Percentiles rank a stretch among this genome's conserved stretches.
Evolutionary conservation across 768 basidiomycete genomes (phyloP).

Genomic region (Cytidiella melzeri): DNA sequence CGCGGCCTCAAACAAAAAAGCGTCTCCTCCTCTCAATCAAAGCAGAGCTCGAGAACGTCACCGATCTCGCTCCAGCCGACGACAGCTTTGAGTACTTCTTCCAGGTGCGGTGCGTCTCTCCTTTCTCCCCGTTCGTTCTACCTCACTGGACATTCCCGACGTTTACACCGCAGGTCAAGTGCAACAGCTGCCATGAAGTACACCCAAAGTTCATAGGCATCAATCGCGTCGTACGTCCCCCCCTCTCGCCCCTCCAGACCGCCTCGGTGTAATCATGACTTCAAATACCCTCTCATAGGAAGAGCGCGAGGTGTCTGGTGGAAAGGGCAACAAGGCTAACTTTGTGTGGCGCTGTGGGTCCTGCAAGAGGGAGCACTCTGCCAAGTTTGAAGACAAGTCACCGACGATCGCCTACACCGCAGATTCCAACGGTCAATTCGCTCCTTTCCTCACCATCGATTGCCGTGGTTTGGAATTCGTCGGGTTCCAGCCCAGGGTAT

Average conservation of each 20-base stretch:
- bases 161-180: constrained; percentile 51
- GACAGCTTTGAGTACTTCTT: constrained; percentile 79
- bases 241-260: background rate
- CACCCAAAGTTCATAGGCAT: constrained; percentile 69
- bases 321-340: constrained; percentile 65
- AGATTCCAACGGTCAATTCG: constrained; percentile 55
- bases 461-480: constrained; percentile 84
- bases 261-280: background rate
- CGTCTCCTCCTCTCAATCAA: constrained; percentile 61
- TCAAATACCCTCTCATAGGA: constrained; percentile 40
- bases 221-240: constrained; percentile 52
- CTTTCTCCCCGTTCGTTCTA: too few relatives aligned
- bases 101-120: constrained; percentile 54
- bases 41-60: constrained; percentile 78
- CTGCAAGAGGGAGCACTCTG: constrained; percentile 78
- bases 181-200: constrained; percentile 70
- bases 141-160: background rate
- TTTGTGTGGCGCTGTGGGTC: constrained; percentile 77
- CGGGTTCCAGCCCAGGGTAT: constrained; percentile 67
- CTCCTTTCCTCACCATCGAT: constrained; percentile 66
- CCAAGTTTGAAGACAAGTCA: constrained; percentile 60
- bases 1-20: constrained; percentile 28
- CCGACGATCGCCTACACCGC: constrained; percentile 49
- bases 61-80: constrained; percentile 56
- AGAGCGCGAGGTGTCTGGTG: constrained; percentile 54